phyloP scores from a whole-genome alignment of 1,284 basidiomycete species.

The Coniferiporia sulphurascens region DNA sequence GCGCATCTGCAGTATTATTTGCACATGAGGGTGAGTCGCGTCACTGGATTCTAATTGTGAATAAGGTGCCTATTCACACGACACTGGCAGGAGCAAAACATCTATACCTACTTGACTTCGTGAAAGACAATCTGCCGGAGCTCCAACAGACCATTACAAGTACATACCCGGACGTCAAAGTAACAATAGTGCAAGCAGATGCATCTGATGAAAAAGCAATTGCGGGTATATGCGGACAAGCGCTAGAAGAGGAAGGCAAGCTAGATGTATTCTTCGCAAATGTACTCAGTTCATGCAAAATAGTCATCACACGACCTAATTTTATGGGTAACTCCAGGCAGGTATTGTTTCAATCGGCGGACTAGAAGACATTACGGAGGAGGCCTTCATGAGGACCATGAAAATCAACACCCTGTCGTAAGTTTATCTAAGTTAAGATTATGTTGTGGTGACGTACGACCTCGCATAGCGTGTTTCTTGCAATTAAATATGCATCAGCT shows the following conservation, averaged over 20 bases:
- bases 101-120: slow-evolving; percentile 82
- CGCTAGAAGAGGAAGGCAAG: slow-evolving; percentile 74
- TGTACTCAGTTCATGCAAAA: slow-evolving; percentile 37
- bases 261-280: slow-evolving; percentile 96
- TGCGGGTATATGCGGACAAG: slow-evolving; percentile 62
- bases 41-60: slow-evolving; percentile 3
- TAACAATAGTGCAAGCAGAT: slow-evolving; percentile 70
- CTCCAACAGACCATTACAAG: slow-evolving; percentile 65
- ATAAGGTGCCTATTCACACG: neutral
- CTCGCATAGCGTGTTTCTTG: slow-evolving; percentile 79
- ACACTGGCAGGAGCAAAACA: slow-evolving; percentile 82
- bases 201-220: slow-evolving; percentile 80
- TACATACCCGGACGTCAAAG: slow-evolving; percentile 76
- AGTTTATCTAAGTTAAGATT: slow-evolving; percentile 24
- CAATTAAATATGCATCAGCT: slow-evolving; percentile 78
- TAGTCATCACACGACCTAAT: neutral
- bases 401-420: slow-evolving; percentile 81
- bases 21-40: slow-evolving; percentile 68
- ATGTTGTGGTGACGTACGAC: neutral
- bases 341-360: slow-evolving; percentile 48
- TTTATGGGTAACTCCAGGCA: slow-evolving; percentile 40
- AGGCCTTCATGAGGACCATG: slow-evolving; percentile 73
- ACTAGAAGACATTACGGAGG: slow-evolving; percentile 54
- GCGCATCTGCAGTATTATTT: slow-evolving; percentile 70
- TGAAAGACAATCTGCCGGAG: slow-evolving; percentile 62